phyloP scores from a whole-genome alignment of 2,329 filamentous ascomycete species.

The Pseudogymnoascus sp. region DNA sequence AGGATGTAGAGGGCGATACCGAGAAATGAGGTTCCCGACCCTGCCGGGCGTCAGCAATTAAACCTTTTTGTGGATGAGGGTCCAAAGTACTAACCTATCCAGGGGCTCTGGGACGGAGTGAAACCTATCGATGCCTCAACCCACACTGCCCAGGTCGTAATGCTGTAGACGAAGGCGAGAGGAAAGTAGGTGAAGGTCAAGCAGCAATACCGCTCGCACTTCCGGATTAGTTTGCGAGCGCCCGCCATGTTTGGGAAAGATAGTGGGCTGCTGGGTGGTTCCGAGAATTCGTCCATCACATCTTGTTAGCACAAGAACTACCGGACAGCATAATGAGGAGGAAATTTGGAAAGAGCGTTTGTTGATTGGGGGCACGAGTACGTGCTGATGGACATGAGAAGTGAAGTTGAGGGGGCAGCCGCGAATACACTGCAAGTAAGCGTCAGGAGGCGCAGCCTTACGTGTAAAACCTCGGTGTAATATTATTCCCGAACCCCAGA shows the following conservation, averaged over 20 bases:
- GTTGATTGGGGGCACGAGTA: neutral
- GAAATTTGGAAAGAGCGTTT: neutral
- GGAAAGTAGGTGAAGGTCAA: constrained; percentile 72
- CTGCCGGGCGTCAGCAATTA: constrained; percentile 30
- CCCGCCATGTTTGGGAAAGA: neutral
- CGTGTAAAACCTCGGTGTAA: neutral
- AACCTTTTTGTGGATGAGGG: constrained; percentile 10
- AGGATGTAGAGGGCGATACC: constrained; percentile 67
- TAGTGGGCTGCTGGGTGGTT: neutral
- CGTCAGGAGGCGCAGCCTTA: constrained; percentile 6
- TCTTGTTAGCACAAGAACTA: neutral
- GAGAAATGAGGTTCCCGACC: constrained; percentile 48
- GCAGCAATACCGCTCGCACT: constrained; percentile 79
- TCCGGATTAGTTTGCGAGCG: constrained; percentile 29
- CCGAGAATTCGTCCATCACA: neutral
- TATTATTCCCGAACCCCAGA: neutral
- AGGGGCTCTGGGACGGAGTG: constrained; percentile 41
- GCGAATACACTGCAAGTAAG: neutral
- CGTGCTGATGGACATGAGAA: neutral
- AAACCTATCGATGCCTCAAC: constrained; percentile 70
- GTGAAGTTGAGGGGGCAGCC: neutral
- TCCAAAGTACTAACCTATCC: constrained; percentile 44
- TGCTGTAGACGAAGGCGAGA: constrained; percentile 76
- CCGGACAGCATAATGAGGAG: neutral
- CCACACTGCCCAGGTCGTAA: constrained; percentile 93